Base-by-base conservation (phyloP, 2,329 filamentous ascomycete genomes). In the Tolypocladium nubicola region DNA sequence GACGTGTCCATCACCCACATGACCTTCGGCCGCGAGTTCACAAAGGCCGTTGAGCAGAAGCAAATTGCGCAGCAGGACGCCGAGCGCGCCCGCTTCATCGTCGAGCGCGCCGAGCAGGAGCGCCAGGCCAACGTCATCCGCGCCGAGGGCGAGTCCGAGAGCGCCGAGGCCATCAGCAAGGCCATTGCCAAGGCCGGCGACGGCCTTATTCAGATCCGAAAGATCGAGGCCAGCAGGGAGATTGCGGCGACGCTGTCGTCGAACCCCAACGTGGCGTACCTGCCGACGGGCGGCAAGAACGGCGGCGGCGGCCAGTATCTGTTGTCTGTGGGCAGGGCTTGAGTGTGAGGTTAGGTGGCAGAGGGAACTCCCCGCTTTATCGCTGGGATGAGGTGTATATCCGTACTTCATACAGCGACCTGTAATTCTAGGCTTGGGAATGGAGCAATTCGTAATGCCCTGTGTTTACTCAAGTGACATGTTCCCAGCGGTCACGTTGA, bases 1-100 rank as follows among this genome's bases (percentile, higher is more conserved):
- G 94, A 99, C 70, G 94, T 99, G 60, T 96, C 90, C 70, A 99
- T 99, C 75, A 99, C 94, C 61, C 94, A 99, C 82, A 99, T 99
- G 94, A 99, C 94, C 56, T 99, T 99, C 72, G 94, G 94, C 66
- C 93, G 93, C 75, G 94, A 99, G 76, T 99, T 99, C 81, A 99
- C 94, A 60, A 89, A 90, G 75, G 94, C 94, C 63, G 94, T 99
- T 68, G 94, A 99, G 79, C 94, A 99, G 84, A 99, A 99, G 86
- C 94, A 99, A 81, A 99, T 99, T 73, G 94, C 94, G 57, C 94
- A 99, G 79, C 94, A 99, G 77, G 94, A 99, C 71, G 94, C 94
- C 62, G 94, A 99, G 82, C 85, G 94, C 63, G 94, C 94, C 53
- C 85, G 94, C 64, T 99, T 99, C 80, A 95, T 99, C 66, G 94